Evolutionary conservation across 495 filamentous ascomycete species (phyloP), one percentile per base, ranked within the genome.

Genomic region (Tetracladium setigerum): DNA sequence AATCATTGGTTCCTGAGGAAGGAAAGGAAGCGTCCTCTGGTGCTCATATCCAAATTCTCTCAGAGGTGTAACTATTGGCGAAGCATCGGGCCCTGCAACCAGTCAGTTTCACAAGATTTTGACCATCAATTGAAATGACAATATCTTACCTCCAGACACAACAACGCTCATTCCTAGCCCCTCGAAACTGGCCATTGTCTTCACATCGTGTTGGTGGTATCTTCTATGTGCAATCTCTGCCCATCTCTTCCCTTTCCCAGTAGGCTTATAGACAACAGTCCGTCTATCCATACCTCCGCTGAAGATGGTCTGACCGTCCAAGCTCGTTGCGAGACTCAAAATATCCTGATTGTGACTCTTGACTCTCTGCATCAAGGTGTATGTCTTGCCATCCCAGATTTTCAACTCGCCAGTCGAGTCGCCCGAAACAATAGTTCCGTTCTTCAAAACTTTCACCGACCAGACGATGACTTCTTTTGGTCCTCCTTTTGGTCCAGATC

Each of bases 331-430:
- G 5, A 99, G 67, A 60, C 88, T 87, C 50, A 99, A 66, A 19
- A 92, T 78, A 70, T 99, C 92, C n/a, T 91, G 86, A 38, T 83
- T 78, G 54, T 97, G 92, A 14, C 83, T 76, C 58, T 87, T 78
- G 41, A 97, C 76, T 41, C 91, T 76, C 61, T 97, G 92, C 22
- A 81, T 69, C 32, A 95, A 80, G 4, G 88, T 83, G 56, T 91
- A 94, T 41, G 82, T 94, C 69, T 83, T 90, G 31, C 86, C 87
- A 63, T 96, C 89, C 84, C 87, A 97, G 62, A 97, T 88, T 43
- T 84, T 79, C 9, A 99, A 71, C 59, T 95, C 87, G 27, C 92
- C 92, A 9, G 87, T 89, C 14, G 92, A 97, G 64, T 96, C 91
- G 37, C 87, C 94, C 10, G 89, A 94, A 12, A 99, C 84, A 47